Percentiles rank a stretch among this genome's conserved stretches.
Conservation (phyloP, 352 stramenopile species). For the Globisporangium barbulae region DNA sequence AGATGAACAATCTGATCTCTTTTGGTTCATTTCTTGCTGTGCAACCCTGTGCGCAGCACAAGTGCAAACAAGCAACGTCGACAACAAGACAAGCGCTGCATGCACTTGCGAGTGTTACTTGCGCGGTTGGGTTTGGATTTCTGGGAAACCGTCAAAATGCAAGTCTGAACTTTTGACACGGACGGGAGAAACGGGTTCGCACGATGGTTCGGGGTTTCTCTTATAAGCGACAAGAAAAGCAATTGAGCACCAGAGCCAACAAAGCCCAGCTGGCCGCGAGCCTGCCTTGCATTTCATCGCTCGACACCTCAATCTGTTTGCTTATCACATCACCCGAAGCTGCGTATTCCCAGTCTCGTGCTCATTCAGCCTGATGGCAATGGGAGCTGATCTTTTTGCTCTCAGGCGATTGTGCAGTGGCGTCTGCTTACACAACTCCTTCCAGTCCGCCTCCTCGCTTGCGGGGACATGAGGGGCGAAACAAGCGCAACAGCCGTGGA, state of each 20-base stretch:
- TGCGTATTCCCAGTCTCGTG: slow-evolving; percentile 3
- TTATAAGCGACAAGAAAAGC: not conserved
- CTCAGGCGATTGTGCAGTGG: not conserved
- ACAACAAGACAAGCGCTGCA: not conserved
- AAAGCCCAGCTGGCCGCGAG: not conserved
- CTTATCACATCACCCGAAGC: not conserved
- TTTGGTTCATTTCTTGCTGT: not conserved
- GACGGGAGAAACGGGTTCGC: not conserved
- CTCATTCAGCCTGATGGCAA: not conserved
- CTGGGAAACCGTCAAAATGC: not conserved
- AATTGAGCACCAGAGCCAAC: not conserved
- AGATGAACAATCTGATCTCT: not conserved
- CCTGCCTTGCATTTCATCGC: not conserved
- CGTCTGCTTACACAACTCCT: not conserved
- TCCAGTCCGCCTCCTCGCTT: not conserved
- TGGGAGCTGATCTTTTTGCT: not conserved
- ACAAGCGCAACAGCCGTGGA: not conserved
- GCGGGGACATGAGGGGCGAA: not conserved
- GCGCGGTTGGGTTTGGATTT: not conserved
- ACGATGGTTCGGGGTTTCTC: not conserved
- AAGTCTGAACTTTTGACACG: not conserved
- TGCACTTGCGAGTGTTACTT: not conserved
- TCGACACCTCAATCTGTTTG: not conserved
- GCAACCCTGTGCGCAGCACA: not conserved
- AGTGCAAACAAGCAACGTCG: not conserved